These are phyloP conservation scores for Trametes elegans DNA, from an alignment of 768 basidiomycete genomes.

Conservation along the genomic window DNA sequence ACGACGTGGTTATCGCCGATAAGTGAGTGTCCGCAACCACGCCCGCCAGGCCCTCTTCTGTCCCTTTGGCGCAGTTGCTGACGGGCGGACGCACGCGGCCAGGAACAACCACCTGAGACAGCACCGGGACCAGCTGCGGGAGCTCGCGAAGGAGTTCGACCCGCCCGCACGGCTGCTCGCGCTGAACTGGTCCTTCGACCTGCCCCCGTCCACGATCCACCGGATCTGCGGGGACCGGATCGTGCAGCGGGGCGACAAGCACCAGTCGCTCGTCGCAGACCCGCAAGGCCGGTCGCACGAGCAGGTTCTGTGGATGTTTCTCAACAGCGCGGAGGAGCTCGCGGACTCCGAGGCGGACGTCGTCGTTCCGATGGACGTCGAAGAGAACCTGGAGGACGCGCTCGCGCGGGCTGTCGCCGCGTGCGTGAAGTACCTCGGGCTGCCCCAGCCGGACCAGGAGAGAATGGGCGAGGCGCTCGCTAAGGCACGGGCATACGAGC, in stretches of 20 bases:
- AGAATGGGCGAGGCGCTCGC: constrained; percentile 51
- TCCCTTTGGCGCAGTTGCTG: background rate
- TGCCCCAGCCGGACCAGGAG: constrained; percentile 52
- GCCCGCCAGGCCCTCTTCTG: background rate
- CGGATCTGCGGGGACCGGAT: constrained; percentile 80
- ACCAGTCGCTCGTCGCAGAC: constrained; percentile 77
- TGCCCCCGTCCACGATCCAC: constrained; percentile 59
- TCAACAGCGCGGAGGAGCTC: constrained; percentile 62
- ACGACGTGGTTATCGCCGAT: constrained; percentile 89
- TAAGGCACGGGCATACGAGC: constrained; percentile 41
- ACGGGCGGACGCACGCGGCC: background rate
- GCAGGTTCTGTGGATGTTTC: constrained; percentile 78
- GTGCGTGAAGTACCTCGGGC: constrained; percentile 50
- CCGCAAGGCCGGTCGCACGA: constrained; percentile 58
- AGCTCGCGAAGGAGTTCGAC: constrained; percentile 40
- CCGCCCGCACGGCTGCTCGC: constrained; percentile 75
- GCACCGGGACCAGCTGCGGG: constrained; percentile 73
- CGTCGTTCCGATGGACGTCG: constrained; percentile 63
- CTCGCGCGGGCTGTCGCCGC: constrained; percentile 60
- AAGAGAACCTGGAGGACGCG: constrained; percentile 51
- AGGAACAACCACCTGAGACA: constrained; percentile 88
- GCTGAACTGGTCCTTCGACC: constrained; percentile 69
- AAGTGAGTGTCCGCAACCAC: constrained; percentile 71
- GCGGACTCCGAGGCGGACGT: constrained; percentile 61
- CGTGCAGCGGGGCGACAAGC: constrained; percentile 71